These are phyloP conservation scores for Salvia splendens DNA, from an alignment of 257 asterid genomes.

Conservation along the genomic window DNA sequence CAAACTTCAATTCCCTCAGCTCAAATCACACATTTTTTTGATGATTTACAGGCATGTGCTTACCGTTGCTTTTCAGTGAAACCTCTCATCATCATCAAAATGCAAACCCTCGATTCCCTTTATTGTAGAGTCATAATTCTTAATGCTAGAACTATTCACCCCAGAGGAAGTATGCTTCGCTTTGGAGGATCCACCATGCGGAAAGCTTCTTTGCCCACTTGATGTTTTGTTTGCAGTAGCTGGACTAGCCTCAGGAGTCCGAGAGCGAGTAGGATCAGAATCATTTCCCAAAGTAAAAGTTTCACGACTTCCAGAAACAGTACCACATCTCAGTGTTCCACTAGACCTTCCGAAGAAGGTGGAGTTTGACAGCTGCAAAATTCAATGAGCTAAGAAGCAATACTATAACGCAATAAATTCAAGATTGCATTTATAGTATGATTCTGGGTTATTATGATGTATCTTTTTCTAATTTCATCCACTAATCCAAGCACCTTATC, in stretches of 20 bases:
- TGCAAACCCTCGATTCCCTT: constrained; percentile 71
- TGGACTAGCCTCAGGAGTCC: constrained; percentile 77
- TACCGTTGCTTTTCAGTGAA: constrained; percentile 35
- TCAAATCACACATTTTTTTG: constrained; percentile 37
- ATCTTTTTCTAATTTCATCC: neutral
- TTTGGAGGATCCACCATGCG: constrained; percentile 67
- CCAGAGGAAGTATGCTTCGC: constrained; percentile 62
- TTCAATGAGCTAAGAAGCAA: too few relatives aligned
- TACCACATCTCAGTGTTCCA: constrained; percentile 72
- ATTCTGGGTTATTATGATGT: neutral
- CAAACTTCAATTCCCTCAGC: constrained; percentile 24
- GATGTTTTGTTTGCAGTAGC: constrained; percentile 56
- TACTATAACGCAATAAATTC: too few relatives aligned
- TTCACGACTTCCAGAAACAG: constrained; percentile 68
- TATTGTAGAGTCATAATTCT: constrained; percentile 64
- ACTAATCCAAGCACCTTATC: neutral
- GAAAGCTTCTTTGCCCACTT: constrained; percentile 62
- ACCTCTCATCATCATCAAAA: constrained; percentile 65
- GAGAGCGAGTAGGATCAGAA: constrained; percentile 65
- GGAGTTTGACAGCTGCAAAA: constrained; percentile 74
- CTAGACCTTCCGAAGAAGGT: constrained; percentile 74
- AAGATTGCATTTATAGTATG: too few relatives aligned
- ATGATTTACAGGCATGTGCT: constrained; percentile 39
- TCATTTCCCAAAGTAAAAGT: constrained; percentile 59
- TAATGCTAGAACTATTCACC: constrained; percentile 46